A percentile compares a stretch with the other conserved stretches of the same genome.
phyloP scores from a whole-genome alignment of 106 monocot genomes.

The Acanthochlamys bracteata region DNA sequence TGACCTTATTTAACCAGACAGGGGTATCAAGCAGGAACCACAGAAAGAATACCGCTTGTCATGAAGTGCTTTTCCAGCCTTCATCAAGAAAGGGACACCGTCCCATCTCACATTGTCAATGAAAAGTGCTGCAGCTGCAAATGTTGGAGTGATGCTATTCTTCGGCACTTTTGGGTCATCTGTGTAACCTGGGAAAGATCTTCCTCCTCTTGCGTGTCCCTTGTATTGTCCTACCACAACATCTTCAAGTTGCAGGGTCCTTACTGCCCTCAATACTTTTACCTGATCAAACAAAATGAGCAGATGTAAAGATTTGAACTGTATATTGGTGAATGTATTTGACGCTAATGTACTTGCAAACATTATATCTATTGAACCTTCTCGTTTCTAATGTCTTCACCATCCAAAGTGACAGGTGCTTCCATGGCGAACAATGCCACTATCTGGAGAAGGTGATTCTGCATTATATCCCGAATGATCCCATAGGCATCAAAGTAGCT shows the following conservation, averaged over 20 bases:
- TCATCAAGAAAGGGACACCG: conserved; percentile 71
- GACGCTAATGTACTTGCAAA: not conserved
- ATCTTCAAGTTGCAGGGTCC: conserved; percentile 59
- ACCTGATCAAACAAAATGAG: conserved; percentile 32
- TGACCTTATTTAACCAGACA: too few species aligned
- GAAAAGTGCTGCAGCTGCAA: conserved; percentile 84
- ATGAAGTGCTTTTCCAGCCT: conserved; percentile 88
- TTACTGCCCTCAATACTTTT: conserved; percentile 86
- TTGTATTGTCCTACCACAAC: conserved; percentile 86
- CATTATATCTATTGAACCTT: conserved; percentile 33
- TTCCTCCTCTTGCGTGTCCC: conserved; percentile 66
- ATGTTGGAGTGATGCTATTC: conserved; percentile 74
- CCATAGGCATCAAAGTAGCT: conserved; percentile 90
- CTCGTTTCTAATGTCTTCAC: conserved; percentile 88
- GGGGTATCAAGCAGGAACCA: not conserved
- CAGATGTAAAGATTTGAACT: too few species aligned
- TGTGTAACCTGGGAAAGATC: conserved; percentile 53
- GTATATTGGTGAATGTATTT: too few species aligned
- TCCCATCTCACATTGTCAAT: conserved; percentile 94
- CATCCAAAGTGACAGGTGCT: conserved; percentile 84
- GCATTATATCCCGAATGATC: conserved; percentile 94
- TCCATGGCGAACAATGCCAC: conserved; percentile 94
- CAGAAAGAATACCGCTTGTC: conserved; percentile 31
- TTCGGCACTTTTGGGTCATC: conserved; percentile 76
- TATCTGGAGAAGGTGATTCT: conserved; percentile 97